Evolutionary conservation across 1,284 basidiomycete species (phyloP).

Genomic region (Puccinia triticina): DNA sequence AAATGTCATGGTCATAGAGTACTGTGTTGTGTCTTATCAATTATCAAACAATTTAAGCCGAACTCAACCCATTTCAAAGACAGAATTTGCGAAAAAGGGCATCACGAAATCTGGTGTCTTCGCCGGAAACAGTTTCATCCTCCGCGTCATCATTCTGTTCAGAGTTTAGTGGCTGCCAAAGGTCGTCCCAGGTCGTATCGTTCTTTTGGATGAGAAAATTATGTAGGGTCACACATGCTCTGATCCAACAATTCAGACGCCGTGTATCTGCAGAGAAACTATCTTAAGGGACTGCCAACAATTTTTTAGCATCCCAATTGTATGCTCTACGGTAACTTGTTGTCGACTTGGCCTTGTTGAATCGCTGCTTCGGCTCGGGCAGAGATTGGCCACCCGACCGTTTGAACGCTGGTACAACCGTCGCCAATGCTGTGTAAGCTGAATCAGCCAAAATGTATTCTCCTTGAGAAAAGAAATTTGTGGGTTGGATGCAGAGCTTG

Average conservation of each 20-base stretch:
- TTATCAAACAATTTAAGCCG: no score
- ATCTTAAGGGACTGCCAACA: constrained; percentile 13
- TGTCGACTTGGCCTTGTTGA: not conserved
- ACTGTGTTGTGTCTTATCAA: no score
- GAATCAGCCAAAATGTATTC: constrained; percentile 28
- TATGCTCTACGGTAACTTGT: constrained; percentile 19
- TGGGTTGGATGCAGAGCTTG: not conserved
- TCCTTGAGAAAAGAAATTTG: not conserved
- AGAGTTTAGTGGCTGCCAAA: not conserved
- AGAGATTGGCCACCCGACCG: not conserved
- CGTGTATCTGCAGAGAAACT: not conserved
- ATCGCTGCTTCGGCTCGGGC: not conserved
- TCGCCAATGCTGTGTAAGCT: constrained; percentile 9
- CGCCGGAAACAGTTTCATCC: not conserved
- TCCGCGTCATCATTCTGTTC: not conserved
- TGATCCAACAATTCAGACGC: not conserved
- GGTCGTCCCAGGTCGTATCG: not conserved
- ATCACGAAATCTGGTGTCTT: not conserved
- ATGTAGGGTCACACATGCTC: not conserved
- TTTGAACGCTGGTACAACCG: constrained; percentile 17
- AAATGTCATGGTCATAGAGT: no score
- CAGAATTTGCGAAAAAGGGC: not conserved
- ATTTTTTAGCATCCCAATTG: constrained; percentile 31
- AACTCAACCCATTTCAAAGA: no score
- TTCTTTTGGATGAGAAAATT: not conserved